Percentiles rank a stretch among this genome's conserved stretches.
These are phyloP conservation scores for Pseudovirgaria hyperparasitica DNA, from an alignment of 2,329 filamentous ascomycete species.

Conservation along the genomic window DNA sequence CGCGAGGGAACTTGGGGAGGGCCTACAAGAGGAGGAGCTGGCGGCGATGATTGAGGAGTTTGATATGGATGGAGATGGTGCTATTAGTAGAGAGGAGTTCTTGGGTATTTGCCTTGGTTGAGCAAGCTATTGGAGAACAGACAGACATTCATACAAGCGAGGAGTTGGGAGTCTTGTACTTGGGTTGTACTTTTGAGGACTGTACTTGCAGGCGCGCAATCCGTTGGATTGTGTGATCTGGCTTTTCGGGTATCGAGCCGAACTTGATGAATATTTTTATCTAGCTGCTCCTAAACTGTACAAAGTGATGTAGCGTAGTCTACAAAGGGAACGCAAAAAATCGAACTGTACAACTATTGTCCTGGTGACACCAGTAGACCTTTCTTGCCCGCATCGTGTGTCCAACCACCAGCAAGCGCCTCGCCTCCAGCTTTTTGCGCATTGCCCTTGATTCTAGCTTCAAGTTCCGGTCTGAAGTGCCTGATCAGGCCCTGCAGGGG, in stretches of 20 bases:
- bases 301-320: too few relatives aligned
- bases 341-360: slow-evolving; percentile 44
- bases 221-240: too few relatives aligned
- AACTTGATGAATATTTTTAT: too few relatives aligned
- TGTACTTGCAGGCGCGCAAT: too few relatives aligned
- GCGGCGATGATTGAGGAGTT: slow-evolving; percentile 97
- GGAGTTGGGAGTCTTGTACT: too few relatives aligned
- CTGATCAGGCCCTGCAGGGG: slow-evolving; percentile 95
- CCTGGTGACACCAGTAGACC: slow-evolving; percentile 81
- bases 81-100: slow-evolving; percentile 51
- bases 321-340: slow-evolving; percentile 16
- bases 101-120: slow-evolving; percentile 49
- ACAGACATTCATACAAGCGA: too few relatives aligned
- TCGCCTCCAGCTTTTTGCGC: slow-evolving; percentile 58
- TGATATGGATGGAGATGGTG: slow-evolving; percentile 86
- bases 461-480: slow-evolving; percentile 92
- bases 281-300: too few relatives aligned
- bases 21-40: slow-evolving; percentile 83
- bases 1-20: slow-evolving; percentile 82
- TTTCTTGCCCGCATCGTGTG: slow-evolving; percentile 58
- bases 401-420: slow-evolving; percentile 79
- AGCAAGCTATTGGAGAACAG: too few relatives aligned
- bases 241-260: too few relatives aligned
- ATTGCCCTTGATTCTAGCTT: slow-evolving; percentile 78
- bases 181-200: too few relatives aligned